Base-by-base conservation (phyloP, 345 rosid species). In the Toxicodendron radicans region DNA sequence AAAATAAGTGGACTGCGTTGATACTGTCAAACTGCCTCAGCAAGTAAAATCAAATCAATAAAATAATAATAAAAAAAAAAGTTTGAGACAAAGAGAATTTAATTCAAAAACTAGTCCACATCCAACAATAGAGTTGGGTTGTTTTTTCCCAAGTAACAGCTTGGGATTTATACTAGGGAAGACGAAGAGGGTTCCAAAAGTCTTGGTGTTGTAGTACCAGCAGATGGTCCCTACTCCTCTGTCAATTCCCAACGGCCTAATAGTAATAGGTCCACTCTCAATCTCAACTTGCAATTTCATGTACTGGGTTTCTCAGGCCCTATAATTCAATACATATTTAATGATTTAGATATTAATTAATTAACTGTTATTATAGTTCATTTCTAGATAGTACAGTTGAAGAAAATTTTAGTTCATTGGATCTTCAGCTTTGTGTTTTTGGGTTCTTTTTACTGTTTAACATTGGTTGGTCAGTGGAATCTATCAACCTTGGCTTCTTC, bases 81-180 rank as follows among this genome's bases (percentile, higher is more conserved):
- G 14, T 7, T 58, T n/a, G 46, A 66, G 68, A 72, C 76, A 72
- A 72, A 77, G 54, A 61, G 80, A 71, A 66, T 65, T 56, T 58
- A 32, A 38, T 21, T 53, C 12, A 53, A 56, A 58, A 33, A 46
- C 5, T n/a, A 51, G 61, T 64, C 75, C n/a, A 45, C 9, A 53
- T 70, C 71, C 23, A 59, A 75, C 68, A 51, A 38, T 53, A 14
- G 18, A 43, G 35, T 23, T 52, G 3, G n/a, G 27, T 52, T 27
- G 45, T 62, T 57, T 32, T 8, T 23, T 18, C 45, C 62, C 12
- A 60, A 49, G 30, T n/a, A 30, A 23, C 64, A 23, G 4, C 32
- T 9, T 1, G 10, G 46, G 63, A 10, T 33, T 14, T 14, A 17
- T 46, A 4, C 20, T 7, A 38, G 43, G 8, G 43, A 38, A 8